These are phyloP conservation scores for Ophiognomonia clavigignenti-juglandacearum DNA, from an alignment of 2,329 filamentous ascomycete species.

Conservation along the genomic window DNA sequence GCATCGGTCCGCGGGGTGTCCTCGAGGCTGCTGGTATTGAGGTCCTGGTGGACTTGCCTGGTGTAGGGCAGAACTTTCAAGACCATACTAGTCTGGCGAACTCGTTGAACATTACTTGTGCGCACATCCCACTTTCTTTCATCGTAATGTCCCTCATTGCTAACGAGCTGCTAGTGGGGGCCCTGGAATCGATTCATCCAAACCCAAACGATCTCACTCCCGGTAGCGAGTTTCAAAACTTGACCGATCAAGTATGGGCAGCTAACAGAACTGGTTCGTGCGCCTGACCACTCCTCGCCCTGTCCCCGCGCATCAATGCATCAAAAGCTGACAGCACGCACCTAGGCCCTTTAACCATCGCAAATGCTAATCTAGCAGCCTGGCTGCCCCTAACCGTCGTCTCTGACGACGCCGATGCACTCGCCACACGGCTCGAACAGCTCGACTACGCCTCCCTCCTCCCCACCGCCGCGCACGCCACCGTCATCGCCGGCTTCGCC, in stretches of 20 bases:
- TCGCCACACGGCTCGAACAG: slow-evolving; percentile 26
- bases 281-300: slow-evolving; percentile 14
- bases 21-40: slow-evolving; percentile 38
- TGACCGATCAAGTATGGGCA: slow-evolving; percentile 25
- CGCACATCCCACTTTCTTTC: background rate
- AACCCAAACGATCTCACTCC: slow-evolving; percentile 24
- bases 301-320: background rate
- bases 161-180: background rate
- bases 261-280: slow-evolving; percentile 21
- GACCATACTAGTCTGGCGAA: slow-evolving; percentile 35
- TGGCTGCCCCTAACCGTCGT: slow-evolving; percentile 32
- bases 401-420: slow-evolving; percentile 24
- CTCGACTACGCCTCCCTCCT: slow-evolving; percentile 29
- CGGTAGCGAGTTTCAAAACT: slow-evolving; percentile 19
- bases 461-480: slow-evolving; percentile 25
- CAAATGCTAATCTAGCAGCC: slow-evolving; percentile 28
- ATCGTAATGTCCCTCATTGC: background rate
- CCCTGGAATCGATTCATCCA: slow-evolving; percentile 19
- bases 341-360: slow-evolving; percentile 27
- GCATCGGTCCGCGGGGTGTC: slow-evolving; percentile 34
- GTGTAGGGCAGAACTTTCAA: slow-evolving; percentile 45
- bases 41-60: slow-evolving; percentile 35
- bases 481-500: slow-evolving; percentile 31
- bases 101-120: slow-evolving; percentile 21
- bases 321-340: slow-evolving; percentile 2